Evolutionary conservation across 192 early-diverging fungal species (phyloP).

Genomic region (Haplosporangium gracile): DNA sequence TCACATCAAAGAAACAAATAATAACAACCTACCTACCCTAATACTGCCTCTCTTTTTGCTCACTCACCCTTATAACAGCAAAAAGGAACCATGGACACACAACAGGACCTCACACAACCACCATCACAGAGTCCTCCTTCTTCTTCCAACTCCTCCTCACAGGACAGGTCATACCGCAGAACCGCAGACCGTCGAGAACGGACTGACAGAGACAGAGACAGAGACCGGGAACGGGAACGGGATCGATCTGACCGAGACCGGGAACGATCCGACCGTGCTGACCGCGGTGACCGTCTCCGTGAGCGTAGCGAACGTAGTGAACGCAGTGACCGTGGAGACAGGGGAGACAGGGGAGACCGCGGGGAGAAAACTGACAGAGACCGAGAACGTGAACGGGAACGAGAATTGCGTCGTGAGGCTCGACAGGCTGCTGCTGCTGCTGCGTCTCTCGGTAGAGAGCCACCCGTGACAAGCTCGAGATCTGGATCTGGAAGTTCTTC

Average conservation of each 20-base stretch:
- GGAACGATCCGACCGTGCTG: not conserved
- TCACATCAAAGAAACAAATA: not conserved
- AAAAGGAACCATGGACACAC: not conserved
- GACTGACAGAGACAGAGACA: not conserved
- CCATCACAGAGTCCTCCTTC: not conserved
- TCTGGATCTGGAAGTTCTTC: not conserved
- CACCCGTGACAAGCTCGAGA: not conserved
- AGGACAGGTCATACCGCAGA: not conserved
- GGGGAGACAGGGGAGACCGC: conserved; percentile 57
- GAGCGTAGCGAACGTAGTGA: not conserved
- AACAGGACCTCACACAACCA: not conserved
- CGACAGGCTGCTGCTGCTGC: not conserved
- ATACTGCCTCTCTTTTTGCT: not conserved
- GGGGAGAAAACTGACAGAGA: conserved; percentile 1
- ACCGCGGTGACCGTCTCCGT: not conserved
- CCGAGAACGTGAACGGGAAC: conserved; percentile 2
- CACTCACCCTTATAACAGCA: not conserved
- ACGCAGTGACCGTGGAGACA: conserved; percentile 23
- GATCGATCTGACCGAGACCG: not conserved
- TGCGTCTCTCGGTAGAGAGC: not conserved
- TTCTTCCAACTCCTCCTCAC: not conserved
- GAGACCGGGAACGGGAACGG: not conserved
- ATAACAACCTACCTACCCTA: not conserved
- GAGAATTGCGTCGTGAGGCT: not conserved
- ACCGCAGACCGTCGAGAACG: not conserved